Evolutionary conservation across 176 grass and related monocot genomes (phyloP).

Genomic region (Oryza glaberrima): DNA sequence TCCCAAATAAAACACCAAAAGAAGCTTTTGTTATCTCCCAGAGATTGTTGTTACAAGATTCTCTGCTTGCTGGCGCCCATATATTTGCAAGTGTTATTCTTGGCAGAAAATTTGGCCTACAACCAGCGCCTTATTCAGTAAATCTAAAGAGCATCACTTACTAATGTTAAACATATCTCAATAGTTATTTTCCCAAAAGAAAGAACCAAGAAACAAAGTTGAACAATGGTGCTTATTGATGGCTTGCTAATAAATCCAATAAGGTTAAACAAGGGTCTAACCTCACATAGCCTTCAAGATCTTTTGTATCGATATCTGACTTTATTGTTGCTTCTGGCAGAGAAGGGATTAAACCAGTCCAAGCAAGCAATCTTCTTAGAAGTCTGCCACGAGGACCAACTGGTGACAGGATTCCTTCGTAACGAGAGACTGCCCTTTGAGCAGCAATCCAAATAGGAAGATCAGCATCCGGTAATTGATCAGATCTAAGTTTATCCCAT

Average conservation of each 20-base stretch:
- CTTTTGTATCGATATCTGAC: constrained; percentile 57
- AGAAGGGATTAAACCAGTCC: constrained; percentile 82
- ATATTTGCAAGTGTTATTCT: constrained; percentile 93
- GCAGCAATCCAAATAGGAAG: constrained; percentile 95
- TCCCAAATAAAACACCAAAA: constrained; percentile 67
- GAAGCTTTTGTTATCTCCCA: constrained; percentile 87
- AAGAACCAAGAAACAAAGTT: background rate
- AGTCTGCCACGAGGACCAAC: constrained; percentile 86
- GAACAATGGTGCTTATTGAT: background rate
- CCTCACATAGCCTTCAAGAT: constrained; percentile 71
- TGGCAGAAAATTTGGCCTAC: constrained; percentile 84
- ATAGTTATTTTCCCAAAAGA: background rate
- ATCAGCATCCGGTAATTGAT: constrained; percentile 62
- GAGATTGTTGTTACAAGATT: constrained; percentile 73
- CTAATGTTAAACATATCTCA: background rate
- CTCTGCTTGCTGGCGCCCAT: constrained; percentile 89
- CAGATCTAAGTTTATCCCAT: constrained; percentile 33
- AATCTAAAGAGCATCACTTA: background rate
- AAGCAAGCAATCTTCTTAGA: constrained; percentile 79
- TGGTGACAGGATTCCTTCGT: constrained; percentile 88
- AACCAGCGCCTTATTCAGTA: background rate
- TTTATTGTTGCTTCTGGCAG: constrained; percentile 65
- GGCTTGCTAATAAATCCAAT: background rate
- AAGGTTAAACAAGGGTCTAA: constrained; percentile 25
- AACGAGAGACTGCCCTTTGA: constrained; percentile 75